These are phyloP conservation scores for Rhodotorula kratochvilovae DNA, from an alignment of 768 basidiomycete species.

Conservation along the genomic window DNA sequence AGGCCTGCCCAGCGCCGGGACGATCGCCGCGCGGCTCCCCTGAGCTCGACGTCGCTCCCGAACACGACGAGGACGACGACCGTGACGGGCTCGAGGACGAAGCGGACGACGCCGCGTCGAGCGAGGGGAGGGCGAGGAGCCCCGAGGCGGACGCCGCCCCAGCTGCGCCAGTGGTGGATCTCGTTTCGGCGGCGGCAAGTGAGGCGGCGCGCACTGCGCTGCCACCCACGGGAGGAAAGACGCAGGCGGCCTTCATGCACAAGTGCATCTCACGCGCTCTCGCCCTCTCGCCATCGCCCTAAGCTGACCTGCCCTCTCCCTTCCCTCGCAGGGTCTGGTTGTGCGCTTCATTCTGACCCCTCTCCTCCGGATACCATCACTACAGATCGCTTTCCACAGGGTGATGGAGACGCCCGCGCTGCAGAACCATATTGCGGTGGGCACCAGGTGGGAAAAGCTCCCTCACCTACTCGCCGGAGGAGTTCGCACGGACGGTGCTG, in stretches of 20 bases:
- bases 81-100: slow-evolving; percentile 24
- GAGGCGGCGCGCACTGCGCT: neutral
- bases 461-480: slow-evolving; percentile 24
- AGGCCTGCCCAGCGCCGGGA: neutral
- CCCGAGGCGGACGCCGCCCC: neutral
- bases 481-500: slow-evolving; percentile 38
- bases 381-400: neutral
- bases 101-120: slow-evolving; percentile 14
- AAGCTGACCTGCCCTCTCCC: no score
- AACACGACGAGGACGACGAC: neutral
- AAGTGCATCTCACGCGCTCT: slow-evolving; percentile 6
- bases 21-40: neutral
- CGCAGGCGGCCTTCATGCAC: slow-evolving; percentile 25
- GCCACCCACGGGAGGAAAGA: neutral
- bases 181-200: neutral
- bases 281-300: neutral
- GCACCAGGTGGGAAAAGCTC: slow-evolving; percentile 22
- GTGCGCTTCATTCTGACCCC: neutral
- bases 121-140: neutral
- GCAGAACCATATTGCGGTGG: slow-evolving; percentile 30
- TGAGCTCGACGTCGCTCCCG: neutral
- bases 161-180: neutral
- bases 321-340: slow-evolving; percentile 10
- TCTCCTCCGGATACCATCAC: neutral
- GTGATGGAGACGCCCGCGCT: slow-evolving; percentile 11